These are phyloP conservation scores for Microthyrium microscopicum DNA, from an alignment of 2,329 filamentous ascomycete species.

Conservation along the genomic window DNA sequence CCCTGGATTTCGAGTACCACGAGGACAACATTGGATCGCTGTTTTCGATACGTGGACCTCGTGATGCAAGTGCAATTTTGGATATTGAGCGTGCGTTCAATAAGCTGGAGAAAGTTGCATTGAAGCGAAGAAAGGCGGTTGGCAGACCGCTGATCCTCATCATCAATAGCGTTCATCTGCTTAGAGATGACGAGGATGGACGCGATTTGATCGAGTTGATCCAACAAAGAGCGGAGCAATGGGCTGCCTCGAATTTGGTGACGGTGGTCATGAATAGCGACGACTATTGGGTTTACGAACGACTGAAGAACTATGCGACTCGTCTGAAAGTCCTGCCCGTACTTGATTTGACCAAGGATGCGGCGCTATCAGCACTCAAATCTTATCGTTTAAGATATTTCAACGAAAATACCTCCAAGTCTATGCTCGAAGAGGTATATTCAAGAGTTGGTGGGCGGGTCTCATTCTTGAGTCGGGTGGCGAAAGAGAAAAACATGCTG, in stretches of 20 bases:
- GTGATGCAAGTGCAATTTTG: conserved; percentile 78
- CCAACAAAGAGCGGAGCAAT: conserved; percentile 89
- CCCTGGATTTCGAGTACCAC: conserved; percentile 89
- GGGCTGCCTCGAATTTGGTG: conserved; percentile 81
- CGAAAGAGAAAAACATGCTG: conserved; percentile 71
- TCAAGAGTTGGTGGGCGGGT: conserved; percentile 73
- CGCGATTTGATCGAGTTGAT: conserved; percentile 83
- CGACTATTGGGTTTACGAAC: conserved; percentile 97
- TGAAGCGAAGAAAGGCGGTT: conserved; percentile 45
- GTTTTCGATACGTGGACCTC: conserved; percentile 83
- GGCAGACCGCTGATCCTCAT: conserved; percentile 72
- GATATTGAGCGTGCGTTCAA: conserved; percentile 96
- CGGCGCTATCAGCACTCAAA: conserved; percentile 59
- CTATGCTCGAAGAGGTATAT: conserved; percentile 61
- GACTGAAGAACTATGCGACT: conserved; percentile 79
- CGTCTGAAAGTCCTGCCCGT: conserved; percentile 89
- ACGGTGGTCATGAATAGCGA: conserved; percentile 92
- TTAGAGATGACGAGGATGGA: conserved; percentile 86
- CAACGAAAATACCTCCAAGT: conserved; percentile 37
- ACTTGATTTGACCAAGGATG: conserved; percentile 60
- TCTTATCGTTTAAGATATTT: conserved; percentile 73
- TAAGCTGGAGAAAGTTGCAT: conserved; percentile 90
- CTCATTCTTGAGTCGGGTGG: conserved; percentile 76
- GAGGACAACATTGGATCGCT: conserved; percentile 96
- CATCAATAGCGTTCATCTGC: conserved; percentile 82